Base-by-base conservation (phyloP, 225 moss, liverwort and hornwort species). In the Rhytidiadelphus loreus region DNA sequence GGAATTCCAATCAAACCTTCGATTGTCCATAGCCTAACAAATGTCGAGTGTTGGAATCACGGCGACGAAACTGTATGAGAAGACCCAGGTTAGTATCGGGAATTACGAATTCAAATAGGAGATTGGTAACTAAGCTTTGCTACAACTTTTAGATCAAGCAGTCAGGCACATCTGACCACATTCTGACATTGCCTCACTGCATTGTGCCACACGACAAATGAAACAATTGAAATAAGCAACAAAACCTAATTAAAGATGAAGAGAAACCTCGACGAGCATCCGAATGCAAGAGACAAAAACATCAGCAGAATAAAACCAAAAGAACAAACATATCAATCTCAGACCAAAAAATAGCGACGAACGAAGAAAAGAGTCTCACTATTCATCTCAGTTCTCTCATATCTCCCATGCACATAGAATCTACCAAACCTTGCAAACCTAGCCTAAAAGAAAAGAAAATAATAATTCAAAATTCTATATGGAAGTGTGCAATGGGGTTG, bases 1-100 rank as follows among this genome's bases (percentile, higher is more conserved):
- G 13, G 68, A 90, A 77, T 86, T 88, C 91, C 91, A 64, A 10
- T 91, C 83, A 80, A 89, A 91, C 46, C 79, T 88, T 77, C 24
- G 86, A 55, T 71, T 81, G 57, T 86, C 88, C 88, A 81, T 83
- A 48, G 69, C 74, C 30, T 44, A 39, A 52, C 22, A 80, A 74
- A 37, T 11, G 12, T 80, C 13, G 6, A 60, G 77, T n/a, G 60
- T 55, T 80, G 16, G 32, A 37, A 35, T 53, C 26, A 44, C 30
- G 17, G 28, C 8, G 33, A 68, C 66, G 17, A 29, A 69, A 83
- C 12, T 79, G 8, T 16, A 37, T 30, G 25, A 57, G 29, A 61
- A 25, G 10, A 78, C 29, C 46, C 20, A 59, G 0, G 29, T 65
- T 63, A 77, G 22, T 18, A 22, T 29, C 6, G 4, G 16, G 9